Base-by-base conservation (phyloP, 1,139 yeast genomes). In the Wickerhamomyces sp. region DNA sequence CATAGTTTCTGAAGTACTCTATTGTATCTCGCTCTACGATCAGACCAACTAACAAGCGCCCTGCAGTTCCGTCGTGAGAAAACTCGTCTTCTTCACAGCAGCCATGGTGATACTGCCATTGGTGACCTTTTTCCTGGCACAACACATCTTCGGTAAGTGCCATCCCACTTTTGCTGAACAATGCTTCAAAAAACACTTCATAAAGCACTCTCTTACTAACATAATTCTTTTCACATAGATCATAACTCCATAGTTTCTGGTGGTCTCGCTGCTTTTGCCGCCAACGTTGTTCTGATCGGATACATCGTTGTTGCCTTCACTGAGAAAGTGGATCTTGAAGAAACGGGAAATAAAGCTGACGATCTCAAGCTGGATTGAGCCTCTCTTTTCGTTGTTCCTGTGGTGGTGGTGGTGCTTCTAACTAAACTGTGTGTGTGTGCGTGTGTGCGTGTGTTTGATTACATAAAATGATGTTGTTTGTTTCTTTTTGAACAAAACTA, bases 51-150 rank as follows among this genome's bases (percentile, higher is more conserved):
- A 26, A 30, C 31, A 10, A 16, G 12, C 10, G 23, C 9, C 16
- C 15, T n/a, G 16, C 35, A 46, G 58, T 37, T 47, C 62, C 12
- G 66, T 63, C 16, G 47, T 58, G 16, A 71, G 70, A 46, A 89
- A 89, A 60, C 75, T 91, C 46, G 72, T 86, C 59, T 71, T 85
- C 51, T 89, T 87, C 72, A 87, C 97, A 11, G 86, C 72, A 4
- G 87, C 94, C 34, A 89, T 91, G 96, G 78, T 91, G 38, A 59
- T 78, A 21, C 71, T 81, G 32, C 98, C 98, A 9, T 54, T 91
- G 47, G 41, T 71, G 31, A 66, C 87, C 2, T 91, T 91, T 61
- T 91, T 89, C 59, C 44, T 68, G 8, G 61, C 74, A 23, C 87
- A 82, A 52, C 68, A 65, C 48, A 47, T 72, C 20, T 70, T 68